Evolutionary conservation across 306 rosid genomes (phyloP), one percentile per base, ranked within the genome.

Genomic region (Fragaria ananassa): DNA sequence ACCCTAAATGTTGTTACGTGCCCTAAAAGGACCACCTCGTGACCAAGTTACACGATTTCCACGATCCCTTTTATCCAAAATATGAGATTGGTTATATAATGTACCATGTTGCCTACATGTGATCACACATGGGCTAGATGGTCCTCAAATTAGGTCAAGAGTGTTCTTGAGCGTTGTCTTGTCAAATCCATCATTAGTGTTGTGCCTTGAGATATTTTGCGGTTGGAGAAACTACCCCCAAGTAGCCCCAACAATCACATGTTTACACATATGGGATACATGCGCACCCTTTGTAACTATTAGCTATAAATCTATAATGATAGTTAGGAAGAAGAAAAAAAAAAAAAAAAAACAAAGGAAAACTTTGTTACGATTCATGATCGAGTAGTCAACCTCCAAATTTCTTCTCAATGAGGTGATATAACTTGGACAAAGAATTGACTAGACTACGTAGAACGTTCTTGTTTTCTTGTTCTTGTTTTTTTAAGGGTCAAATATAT

Each of bases 101-200:
- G 66, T 29, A 61, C 39, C 62, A 71, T 78, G 81, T 50, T 80
- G 66, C 86, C 77, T 78, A 89, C 81, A 81, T 66, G 90, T 77
- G 79, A 83, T 91, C 96, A 91, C 96, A 84, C 93, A 83, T 91
- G 96, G 93, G 85, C 81, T 47, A 68, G 37, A 85, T 85, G 96
- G 93, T 89, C 93, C 93, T 91, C 86, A 86, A 72, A 64, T 82
- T n/a, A 46, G 34, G 34, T 54, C 46, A 50, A 5, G 63, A 21
- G 39, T 76, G 72, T 29, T 35, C 74, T 19, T 62, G 34, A 49
- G 39, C 74, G 19, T 11, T 71, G 81, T 78, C 74, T 74, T 78
- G 88, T 88, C 92, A 86, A 86, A 84, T 84, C 77, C 73, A 8
- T 75, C 70, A 31, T 76, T 73, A 65, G 17, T 46, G 60, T 74